Evolutionary conservation across 306 rosid genomes (phyloP), one percentile per base, ranked within the genome.

Genomic region (Comarum palustre): DNA sequence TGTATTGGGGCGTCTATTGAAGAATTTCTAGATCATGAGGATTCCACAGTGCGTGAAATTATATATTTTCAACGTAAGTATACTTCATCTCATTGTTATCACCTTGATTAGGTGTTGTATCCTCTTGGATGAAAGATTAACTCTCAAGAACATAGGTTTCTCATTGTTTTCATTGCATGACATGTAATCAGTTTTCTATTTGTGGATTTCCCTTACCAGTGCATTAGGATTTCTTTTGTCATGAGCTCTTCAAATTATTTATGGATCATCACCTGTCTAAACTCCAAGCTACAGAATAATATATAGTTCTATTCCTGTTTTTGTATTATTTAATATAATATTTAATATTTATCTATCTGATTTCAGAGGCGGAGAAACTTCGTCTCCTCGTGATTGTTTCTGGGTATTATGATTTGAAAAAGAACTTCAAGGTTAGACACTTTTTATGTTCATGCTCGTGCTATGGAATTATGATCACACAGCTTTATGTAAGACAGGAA

Each of bases 401-500:
- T 4, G 98, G 96, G 24, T 90, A 87, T 71, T 85, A 82, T 58
- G 84, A 86, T 68, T 78, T 78, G 3, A 81, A 84, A 55, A 90
- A 83, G 76, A 87, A 80, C 76, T 92, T 92, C 84, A 92, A 92
- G 98, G 98, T 90, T 76, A 50, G 83, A 58, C 59, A 41, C 38
- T 6, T 61, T 61, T 31, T 14, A 59, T 29, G 5, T 59, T 59
- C n/a, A 11, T 27, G n/a, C n/a, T 29, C 27, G 20, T 59, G 16
- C n/a, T 59, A 14, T 27, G 10, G 16, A 25, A 29, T 59, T 59
- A 5, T 59, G 39, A 59, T 59, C 39, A 14, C 10, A 1, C 36
- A 59, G n/a, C 39, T 25, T 13, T 27, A 59, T 14, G 39, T 59
- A 13, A 59, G 20, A 39, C 38, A 59, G 65, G 32, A 55, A 59